These are phyloP conservation scores for Glarea lozoyensis DNA, from an alignment of 495 filamentous ascomycete genomes.

Conservation along the genomic window DNA sequence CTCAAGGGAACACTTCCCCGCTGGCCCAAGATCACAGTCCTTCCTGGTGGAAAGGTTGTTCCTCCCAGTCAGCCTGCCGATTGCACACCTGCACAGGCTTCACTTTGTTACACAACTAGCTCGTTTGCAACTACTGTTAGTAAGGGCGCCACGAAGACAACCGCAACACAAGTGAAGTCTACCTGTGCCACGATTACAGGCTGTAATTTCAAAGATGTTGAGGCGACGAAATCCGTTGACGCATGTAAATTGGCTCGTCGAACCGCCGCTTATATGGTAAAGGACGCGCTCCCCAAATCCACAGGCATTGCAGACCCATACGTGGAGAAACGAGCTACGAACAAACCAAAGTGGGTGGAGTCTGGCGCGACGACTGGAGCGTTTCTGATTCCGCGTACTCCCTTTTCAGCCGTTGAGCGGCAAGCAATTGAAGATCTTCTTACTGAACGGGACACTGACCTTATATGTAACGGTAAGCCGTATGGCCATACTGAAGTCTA, in stretches of 20 bases:
- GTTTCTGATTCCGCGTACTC: background rate
- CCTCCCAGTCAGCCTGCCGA: background rate
- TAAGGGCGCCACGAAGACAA: background rate
- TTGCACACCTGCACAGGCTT: background rate
- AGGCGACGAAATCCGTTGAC: background rate
- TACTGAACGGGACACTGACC: background rate
- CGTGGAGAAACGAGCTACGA: background rate
- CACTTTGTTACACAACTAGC: background rate
- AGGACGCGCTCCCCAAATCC: background rate
- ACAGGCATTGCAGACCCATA: background rate
- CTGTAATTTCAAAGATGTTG: background rate
- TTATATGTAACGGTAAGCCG: background rate
- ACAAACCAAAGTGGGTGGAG: background rate
- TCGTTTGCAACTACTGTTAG: background rate
- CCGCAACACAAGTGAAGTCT: background rate
- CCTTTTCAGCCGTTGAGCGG: background rate
- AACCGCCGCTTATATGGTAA: background rate
- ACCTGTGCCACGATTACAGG: background rate
- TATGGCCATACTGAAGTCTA: background rate
- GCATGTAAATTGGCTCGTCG: background rate
- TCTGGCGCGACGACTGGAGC: background rate
- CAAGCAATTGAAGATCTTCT: background rate
- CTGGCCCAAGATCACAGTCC: background rate
- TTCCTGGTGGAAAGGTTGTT: background rate
- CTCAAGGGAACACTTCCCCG: background rate